phyloP scores from a whole-genome alignment of 306 rosid species.

The Castanospermum australe region DNA sequence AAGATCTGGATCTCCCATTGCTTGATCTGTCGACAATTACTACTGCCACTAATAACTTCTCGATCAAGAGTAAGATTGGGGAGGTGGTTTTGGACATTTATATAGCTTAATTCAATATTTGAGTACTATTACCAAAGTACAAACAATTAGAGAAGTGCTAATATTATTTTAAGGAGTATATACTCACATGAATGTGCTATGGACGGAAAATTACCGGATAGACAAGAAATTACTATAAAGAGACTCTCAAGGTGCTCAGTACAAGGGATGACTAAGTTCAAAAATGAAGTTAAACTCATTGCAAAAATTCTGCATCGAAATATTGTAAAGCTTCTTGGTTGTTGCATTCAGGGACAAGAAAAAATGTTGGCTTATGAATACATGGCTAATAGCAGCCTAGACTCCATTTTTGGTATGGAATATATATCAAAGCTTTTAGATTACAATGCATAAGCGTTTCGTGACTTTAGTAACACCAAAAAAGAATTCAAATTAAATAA shows the following conservation, averaged over 20 bases:
- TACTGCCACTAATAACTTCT: slow-evolving; percentile 33
- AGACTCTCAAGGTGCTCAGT: slow-evolving; percentile 9
- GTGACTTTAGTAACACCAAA: no score
- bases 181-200: not conserved
- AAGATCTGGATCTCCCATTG: slow-evolving; percentile 40
- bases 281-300: slow-evolving; percentile 2
- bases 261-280: slow-evolving; percentile 5
- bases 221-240: slow-evolving; percentile 18
- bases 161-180: not conserved
- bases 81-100: slow-evolving; percentile 42
- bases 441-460: no score
- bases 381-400: slow-evolving; percentile 12
- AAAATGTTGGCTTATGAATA: slow-evolving; percentile 18
- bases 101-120: slow-evolving; percentile 12
- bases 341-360: slow-evolving; percentile 1
- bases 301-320: slow-evolving; percentile 20
- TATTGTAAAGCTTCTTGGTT: slow-evolving; percentile 19
- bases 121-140: not conserved
- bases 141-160: not conserved
- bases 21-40: slow-evolving; percentile 30
- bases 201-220: slow-evolving; percentile 3
- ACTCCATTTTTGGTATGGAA: slow-evolving; percentile 21
- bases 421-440: not conserved
- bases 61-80: slow-evolving; percentile 28
- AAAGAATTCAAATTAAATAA: no score